Base-by-base conservation (phyloP, 169 alveolate species). In the Besnoitia besnoiti region DNA sequence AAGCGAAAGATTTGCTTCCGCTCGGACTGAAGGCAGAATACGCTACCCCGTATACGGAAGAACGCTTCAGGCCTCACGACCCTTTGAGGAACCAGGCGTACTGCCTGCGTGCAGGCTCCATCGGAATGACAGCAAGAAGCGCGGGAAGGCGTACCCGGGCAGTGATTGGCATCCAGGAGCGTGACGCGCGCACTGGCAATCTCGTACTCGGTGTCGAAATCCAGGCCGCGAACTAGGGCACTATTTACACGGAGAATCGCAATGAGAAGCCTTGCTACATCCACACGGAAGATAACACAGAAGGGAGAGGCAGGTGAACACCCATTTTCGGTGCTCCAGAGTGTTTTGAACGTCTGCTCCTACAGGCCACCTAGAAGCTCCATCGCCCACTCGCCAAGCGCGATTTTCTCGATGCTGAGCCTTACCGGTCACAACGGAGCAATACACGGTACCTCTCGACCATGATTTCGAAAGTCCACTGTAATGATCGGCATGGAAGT, bases 161-260 rank as follows among this genome's bases (percentile, higher is more conserved):
- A 89, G 76, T 89, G 92, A 33, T 89, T 89, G 33, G 92, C 92
- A 24, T 89, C 92, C 19, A 89, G 19, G 8, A 89, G 88, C 24
- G 85, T 73, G 37, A 89, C 92, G 4, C 50, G n/a, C 1, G 62
- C 85, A 50, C 59, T 87, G 8, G 42, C 80, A 27, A 85, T 85
- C 14, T 35, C 80, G 80, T 85, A 85, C 33, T 61, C 84, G 27
- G 51, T 50, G n/a, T 85, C 50, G 55, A 85, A 44, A 27, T 85
- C 91, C 42, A 85, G n/a, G 44, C 51, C 51, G 46, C 76, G 33
- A 16, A 85, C 80, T 16, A 46, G 40, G 33, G 49, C 33, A 10
- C 27, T 8, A 27, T 77, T 35, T 2, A 77, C 87, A 21, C 87
- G 37, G 19, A 77, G 59, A 37, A 42, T 3, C 7, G 37, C 24